Conservation (phyloP, 108 stramenopile species). For the Nitzschia inconspicua region DNA sequence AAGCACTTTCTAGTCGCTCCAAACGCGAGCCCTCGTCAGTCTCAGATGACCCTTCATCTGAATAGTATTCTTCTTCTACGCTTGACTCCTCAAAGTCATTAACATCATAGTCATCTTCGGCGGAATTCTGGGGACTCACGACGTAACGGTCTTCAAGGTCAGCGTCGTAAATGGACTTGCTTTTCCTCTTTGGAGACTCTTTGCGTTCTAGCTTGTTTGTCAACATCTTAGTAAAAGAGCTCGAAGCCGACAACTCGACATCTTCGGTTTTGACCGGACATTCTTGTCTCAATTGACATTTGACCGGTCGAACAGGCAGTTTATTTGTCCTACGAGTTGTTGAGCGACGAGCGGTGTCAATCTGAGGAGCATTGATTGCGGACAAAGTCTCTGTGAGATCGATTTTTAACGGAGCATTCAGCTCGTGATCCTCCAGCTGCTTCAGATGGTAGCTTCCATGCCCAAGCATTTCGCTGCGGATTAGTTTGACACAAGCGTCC, state of each 20-base stretch:
- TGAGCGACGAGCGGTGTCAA: slow-evolving; percentile 1
- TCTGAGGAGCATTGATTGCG: slow-evolving; percentile 18
- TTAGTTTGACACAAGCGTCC: slow-evolving; percentile 34
- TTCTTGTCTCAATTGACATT: neutral
- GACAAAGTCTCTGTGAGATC: slow-evolving; percentile 34
- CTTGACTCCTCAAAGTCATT: neutral
- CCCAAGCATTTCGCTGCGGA: slow-evolving; percentile 31
- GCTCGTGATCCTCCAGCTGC: neutral
- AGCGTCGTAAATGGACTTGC: slow-evolving; percentile 38
- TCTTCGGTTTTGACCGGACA: neutral
- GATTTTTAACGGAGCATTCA: neutral
- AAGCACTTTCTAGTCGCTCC: slow-evolving; percentile 1
- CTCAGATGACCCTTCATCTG: slow-evolving; percentile 14
- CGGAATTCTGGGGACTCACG: slow-evolving; percentile 25
- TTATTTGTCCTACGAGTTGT: slow-evolving; percentile 7
- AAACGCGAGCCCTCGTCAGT: slow-evolving; percentile 11
- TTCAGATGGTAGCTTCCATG: slow-evolving; percentile 33
- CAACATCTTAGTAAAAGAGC: slow-evolving; percentile 8
- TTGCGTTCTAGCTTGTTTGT: slow-evolving; percentile 6
- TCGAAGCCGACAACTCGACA: neutral
- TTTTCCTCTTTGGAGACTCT: neutral
- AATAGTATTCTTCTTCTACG: slow-evolving; percentile 12
- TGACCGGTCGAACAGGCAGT: no score
- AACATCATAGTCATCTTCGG: slow-evolving; percentile 15
- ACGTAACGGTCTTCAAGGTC: slow-evolving; percentile 30